Evolutionary conservation across 2,329 filamentous ascomycete species (phyloP).

Genomic region (Emmonsia crescens): DNA sequence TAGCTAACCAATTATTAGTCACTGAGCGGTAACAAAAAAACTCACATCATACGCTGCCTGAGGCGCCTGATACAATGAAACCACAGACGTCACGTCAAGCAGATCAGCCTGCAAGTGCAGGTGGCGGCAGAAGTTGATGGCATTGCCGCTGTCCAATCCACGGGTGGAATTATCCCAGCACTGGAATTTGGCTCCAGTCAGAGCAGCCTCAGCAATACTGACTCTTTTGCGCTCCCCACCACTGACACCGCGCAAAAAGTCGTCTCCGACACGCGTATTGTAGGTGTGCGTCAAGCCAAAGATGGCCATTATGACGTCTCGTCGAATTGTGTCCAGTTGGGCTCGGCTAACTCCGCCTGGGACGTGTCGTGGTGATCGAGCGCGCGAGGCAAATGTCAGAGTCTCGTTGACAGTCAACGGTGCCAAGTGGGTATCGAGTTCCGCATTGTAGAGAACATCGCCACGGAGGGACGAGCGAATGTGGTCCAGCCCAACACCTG

Average conservation of each 20-base stretch:
- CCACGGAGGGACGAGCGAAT: slow-evolving; percentile 64
- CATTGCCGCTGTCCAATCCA: slow-evolving; percentile 57
- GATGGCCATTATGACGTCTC: slow-evolving; percentile 25
- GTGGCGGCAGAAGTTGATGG: slow-evolving; percentile 55
- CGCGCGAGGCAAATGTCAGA: slow-evolving; percentile 70
- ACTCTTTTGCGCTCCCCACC: slow-evolving; percentile 72
- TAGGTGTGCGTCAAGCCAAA: slow-evolving; percentile 65
- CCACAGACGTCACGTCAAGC: slow-evolving; percentile 71
- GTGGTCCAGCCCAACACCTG: slow-evolving; percentile 57
- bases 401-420: slow-evolving; percentile 82
- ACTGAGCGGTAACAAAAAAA: too few relatives aligned
- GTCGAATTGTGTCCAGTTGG: too few relatives aligned
- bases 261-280: slow-evolving; percentile 72
- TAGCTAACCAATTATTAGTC: too few relatives aligned
- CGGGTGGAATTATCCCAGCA: slow-evolving; percentile 67
- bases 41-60: slow-evolving; percentile 58
- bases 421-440: slow-evolving; percentile 74
- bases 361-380: slow-evolving; percentile 65
- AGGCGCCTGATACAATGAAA: slow-evolving; percentile 73
- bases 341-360: slow-evolving; percentile 55
- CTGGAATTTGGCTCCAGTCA: slow-evolving; percentile 58
- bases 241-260: slow-evolving; percentile 67
- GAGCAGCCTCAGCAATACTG: slow-evolving; percentile 71
- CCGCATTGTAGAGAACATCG: slow-evolving; percentile 74
- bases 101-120: slow-evolving; percentile 71